Evolutionary conservation across 192 early-diverging fungal species (phyloP).

Genomic region (Backusella tarrabulga): DNA sequence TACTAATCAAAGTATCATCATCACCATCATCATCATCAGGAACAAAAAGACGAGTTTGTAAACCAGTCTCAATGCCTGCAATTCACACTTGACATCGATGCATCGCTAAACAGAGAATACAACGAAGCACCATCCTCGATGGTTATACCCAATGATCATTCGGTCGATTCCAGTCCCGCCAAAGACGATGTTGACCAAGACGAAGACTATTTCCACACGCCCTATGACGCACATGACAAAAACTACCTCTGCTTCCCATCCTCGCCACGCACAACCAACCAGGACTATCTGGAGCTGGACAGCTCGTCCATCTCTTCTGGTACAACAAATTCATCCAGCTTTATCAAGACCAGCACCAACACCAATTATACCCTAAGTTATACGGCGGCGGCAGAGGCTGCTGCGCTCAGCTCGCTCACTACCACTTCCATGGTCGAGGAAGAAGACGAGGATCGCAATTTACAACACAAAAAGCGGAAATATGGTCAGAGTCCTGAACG

Average conservation of each 20-base stretch:
- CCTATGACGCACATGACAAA: neutral
- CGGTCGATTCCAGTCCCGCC: neutral
- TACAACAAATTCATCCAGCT: neutral
- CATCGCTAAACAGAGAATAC: neutral
- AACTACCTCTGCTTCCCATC: neutral
- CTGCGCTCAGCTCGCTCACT: neutral
- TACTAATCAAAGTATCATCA: neutral
- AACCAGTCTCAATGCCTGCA: conserved; percentile 12
- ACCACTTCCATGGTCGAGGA: neutral
- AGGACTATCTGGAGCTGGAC: neutral
- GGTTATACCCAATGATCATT: conserved; percentile 14
- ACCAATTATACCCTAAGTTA: conserved; percentile 1
- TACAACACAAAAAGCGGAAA: conserved; percentile 1
- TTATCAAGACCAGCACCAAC: neutral
- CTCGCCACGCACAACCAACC: neutral
- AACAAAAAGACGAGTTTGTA: conserved; percentile 4
- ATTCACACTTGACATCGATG: conserved; percentile 9
- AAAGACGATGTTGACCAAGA: neutral
- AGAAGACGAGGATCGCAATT: neutral
- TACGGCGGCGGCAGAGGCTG: neutral
- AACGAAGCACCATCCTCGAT: conserved; percentile 9
- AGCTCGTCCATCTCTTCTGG: neutral
- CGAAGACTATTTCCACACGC: neutral
- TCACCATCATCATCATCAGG: neutral
- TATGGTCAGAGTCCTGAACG: conserved; percentile 24